These are phyloP conservation scores for Lupinus albus DNA, from an alignment of 306 rosid species.

Conservation along the genomic window DNA sequence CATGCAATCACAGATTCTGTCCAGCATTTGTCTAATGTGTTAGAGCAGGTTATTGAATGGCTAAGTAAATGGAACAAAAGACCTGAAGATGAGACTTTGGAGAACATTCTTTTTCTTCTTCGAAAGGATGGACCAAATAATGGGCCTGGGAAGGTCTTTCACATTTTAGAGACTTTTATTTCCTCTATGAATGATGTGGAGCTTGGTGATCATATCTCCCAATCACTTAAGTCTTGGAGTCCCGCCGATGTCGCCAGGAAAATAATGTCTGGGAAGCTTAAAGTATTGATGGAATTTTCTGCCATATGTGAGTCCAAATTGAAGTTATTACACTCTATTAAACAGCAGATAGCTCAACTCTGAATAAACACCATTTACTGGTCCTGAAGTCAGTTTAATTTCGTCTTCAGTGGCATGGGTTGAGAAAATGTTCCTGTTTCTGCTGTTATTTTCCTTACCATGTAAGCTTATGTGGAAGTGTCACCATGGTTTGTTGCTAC, in stretches of 20 bases:
- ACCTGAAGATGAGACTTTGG: slow-evolving; percentile 67
- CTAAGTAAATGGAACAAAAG: slow-evolving; percentile 56
- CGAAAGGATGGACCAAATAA: slow-evolving; percentile 51
- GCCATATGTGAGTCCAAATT: slow-evolving; percentile 68
- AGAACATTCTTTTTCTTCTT: slow-evolving; percentile 54
- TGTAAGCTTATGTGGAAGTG: slow-evolving; percentile 28
- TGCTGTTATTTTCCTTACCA: slow-evolving; percentile 21
- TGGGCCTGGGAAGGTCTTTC: slow-evolving; percentile 76
- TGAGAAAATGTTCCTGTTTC: slow-evolving; percentile 27
- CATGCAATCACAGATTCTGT: slow-evolving; percentile 57
- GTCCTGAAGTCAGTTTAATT: slow-evolving; percentile 30
- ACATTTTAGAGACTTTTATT: slow-evolving; percentile 51
- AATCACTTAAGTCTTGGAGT: slow-evolving; percentile 75
- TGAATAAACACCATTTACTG: slow-evolving; percentile 44
- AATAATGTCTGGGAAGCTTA: slow-evolving; percentile 66
- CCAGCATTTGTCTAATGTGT: slow-evolving; percentile 49
- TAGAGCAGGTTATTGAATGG: slow-evolving; percentile 72
- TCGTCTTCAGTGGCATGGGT: slow-evolving; percentile 21
- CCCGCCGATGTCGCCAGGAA: slow-evolving; percentile 73
- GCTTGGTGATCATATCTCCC: slow-evolving; percentile 62
- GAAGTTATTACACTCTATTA: slow-evolving; percentile 59
- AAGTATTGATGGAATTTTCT: slow-evolving; percentile 58
- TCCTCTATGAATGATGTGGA: slow-evolving; percentile 53
- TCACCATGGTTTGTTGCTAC: slow-evolving; percentile 8
- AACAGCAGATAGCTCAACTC: slow-evolving; percentile 67